phyloP scores from a whole-genome alignment of 2,329 filamentous ascomycete genomes.

The Trichophaea hybrida region DNA sequence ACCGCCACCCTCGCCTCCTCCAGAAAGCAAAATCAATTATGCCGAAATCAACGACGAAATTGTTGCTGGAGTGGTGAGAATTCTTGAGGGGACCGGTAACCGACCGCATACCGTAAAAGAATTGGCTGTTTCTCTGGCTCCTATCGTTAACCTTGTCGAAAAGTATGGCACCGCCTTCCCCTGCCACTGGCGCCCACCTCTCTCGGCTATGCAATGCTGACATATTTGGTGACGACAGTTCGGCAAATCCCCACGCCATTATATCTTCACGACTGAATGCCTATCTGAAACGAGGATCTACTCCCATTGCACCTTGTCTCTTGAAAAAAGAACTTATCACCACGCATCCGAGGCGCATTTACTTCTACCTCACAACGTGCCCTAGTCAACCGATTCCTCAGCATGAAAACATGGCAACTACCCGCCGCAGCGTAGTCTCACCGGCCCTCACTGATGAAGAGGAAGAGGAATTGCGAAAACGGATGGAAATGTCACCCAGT shows the following conservation, averaged over 20 bases:
- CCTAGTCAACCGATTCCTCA: slow-evolving; percentile 69
- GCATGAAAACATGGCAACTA: slow-evolving; percentile 38
- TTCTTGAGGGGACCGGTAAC: slow-evolving; percentile 80
- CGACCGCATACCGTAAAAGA: slow-evolving; percentile 90
- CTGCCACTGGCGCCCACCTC: slow-evolving; percentile 8
- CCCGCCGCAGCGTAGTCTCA: slow-evolving; percentile 54
- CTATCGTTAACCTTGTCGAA: slow-evolving; percentile 67
- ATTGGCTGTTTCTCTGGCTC: slow-evolving; percentile 63
- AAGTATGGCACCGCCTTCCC: slow-evolving; percentile 51
- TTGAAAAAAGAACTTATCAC: slow-evolving; percentile 85
- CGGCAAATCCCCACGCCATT: slow-evolving; percentile 86
- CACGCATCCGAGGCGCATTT: slow-evolving; percentile 78
- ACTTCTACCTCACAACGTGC: slow-evolving; percentile 88
- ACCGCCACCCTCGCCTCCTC: slow-evolving; percentile 60
- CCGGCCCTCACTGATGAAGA: slow-evolving; percentile 71
- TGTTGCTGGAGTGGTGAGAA: slow-evolving; percentile 75
- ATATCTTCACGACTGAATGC: slow-evolving; percentile 82
- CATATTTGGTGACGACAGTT: slow-evolving; percentile 42
- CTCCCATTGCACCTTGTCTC: slow-evolving; percentile 63
- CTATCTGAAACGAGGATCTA: slow-evolving; percentile 81
- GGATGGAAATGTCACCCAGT: slow-evolving; percentile 64
- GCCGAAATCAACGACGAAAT: slow-evolving; percentile 88
- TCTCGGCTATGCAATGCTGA: slow-evolving; percentile 19
- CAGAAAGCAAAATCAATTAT: slow-evolving; percentile 52
- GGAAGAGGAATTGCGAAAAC: slow-evolving; percentile 44